Conservation (phyloP, 2,329 filamentous ascomycete species). For the Xylaria sp. region DNA sequence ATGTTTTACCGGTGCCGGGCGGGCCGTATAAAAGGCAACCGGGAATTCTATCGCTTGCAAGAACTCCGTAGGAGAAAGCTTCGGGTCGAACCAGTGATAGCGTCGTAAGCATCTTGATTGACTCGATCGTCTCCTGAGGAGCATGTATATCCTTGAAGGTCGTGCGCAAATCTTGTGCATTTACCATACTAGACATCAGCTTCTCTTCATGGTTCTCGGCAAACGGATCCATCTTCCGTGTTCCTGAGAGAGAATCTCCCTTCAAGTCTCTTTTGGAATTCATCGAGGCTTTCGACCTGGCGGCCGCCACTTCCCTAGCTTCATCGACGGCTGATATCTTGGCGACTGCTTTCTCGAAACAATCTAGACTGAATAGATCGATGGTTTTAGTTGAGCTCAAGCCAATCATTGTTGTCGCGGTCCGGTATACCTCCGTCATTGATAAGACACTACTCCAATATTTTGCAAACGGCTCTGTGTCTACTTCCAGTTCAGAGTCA, state of each 20-base stretch:
- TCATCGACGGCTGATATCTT: conserved; percentile 40
- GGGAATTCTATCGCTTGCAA: conserved; percentile 89
- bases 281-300: neutral
- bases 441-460: conserved; percentile 39
- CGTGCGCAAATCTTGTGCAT: conserved; percentile 82
- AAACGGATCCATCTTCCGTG: conserved; percentile 49
- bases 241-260: conserved; percentile 40
- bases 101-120: conserved; percentile 87
- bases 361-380: conserved; percentile 34
- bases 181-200: conserved; percentile 82
- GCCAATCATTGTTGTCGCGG: conserved; percentile 46
- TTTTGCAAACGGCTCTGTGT: conserved; percentile 19
- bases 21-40: conserved; percentile 90
- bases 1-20: conserved; percentile 80
- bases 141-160: conserved; percentile 91
- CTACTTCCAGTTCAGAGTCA: neutral
- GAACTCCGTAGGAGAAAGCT: conserved; percentile 94
- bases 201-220: conserved; percentile 84
- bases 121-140: conserved; percentile 82
- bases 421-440: conserved; percentile 43
- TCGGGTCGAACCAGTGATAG: conserved; percentile 88
- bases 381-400: conserved; percentile 24
- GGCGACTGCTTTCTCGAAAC: conserved; percentile 35
- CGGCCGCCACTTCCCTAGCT: conserved; percentile 33
- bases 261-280: conserved; percentile 14